Percentiles rank a stretch among this genome's conserved stretches.
These are phyloP conservation scores for Saccharum officinarum DNA, from an alignment of 176 grass and related monocot genomes.

Conservation along the genomic window DNA sequence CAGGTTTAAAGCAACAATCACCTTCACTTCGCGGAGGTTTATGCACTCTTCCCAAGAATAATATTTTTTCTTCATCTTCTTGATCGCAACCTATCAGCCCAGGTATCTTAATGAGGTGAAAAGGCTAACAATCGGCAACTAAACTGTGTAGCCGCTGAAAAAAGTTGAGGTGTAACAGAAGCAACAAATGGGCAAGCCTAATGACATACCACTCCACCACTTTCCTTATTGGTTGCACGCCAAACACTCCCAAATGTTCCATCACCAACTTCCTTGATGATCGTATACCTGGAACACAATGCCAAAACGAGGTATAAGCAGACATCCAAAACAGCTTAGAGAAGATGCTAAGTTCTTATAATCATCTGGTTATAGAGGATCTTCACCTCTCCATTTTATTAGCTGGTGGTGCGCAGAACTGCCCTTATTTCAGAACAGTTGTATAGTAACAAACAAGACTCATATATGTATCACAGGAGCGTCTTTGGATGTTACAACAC, in stretches of 20 bases:
- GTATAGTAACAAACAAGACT: constrained; percentile 48
- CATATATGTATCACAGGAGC: constrained; percentile 38
- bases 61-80: constrained; percentile 99
- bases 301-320: constrained; percentile 2
- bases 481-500: constrained; percentile 42
- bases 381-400: constrained; percentile 79
- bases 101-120: neutral
- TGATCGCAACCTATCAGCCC: constrained; percentile 77
- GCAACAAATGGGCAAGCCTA: constrained; percentile 22
- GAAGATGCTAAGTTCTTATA: neutral
- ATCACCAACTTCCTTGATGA: constrained; percentile 96
- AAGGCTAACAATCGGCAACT: neutral
- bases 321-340: neutral
- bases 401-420: constrained; percentile 30
- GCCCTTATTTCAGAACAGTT: constrained; percentile 60
- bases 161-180: neutral
- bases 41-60: constrained; percentile 97
- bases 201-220: constrained; percentile 77
- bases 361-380: neutral
- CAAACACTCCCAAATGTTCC: constrained; percentile 99
- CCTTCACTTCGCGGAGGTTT: constrained; percentile 99
- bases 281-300: constrained; percentile 62
- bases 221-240: constrained; percentile 90
- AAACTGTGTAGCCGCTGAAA: neutral
- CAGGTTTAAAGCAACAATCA: constrained; percentile 38